Evolutionary conservation across 345 rosid species (phyloP), one percentile per base, ranked within the genome.

Genomic region (Gynandropsis gynandra): DNA sequence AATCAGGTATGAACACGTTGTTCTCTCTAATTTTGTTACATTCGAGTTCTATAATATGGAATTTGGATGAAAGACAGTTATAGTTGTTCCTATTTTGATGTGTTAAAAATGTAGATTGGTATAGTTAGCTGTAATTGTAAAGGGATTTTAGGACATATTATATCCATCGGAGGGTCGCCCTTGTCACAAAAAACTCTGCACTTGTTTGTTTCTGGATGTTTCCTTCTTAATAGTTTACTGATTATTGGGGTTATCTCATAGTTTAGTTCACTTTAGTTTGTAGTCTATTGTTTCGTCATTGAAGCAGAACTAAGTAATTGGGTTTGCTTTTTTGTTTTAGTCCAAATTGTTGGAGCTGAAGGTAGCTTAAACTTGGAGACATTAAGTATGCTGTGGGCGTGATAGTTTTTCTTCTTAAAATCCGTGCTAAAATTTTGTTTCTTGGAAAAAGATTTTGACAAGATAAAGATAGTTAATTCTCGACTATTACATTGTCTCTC

Each of bases 1-100:
- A 76, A 79, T 58, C 94, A 84, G 94, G 94, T 83, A 75, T 29
- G n/a, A 45, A 24, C 29, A 24, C 29, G 5, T 24, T 24, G 2
- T 24, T 36, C 18, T 54, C 54, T 41, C 6, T 37, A 8, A 24
- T 24, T 24, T 5, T 2, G 5, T 24, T 5, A 5, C 29, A 24
- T 24, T 24, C 2, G 29, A 24, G 29, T 24, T 24, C 29, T 24
- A 24, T 2, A 24, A 24, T 24, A 24, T 24, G 29, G 29, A 24
- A 24, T 24, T 24, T 24, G 29, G 29, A 24, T 24, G 29, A 2
- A 24, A 24, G 29, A 24, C 29, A 24, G 29, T 2, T 2, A 2
- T 24, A 24, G 29, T 24, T 24, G 29, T 24, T 24, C 4, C 29
- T 24, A 24, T 24, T 24, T 24, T 24, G 29, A 24, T 24, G 29